Evolutionary conservation across 192 early-diverging fungal species (phyloP), one percentile per base, ranked within the genome.

Genomic region (Coemansia interrupta): DNA sequence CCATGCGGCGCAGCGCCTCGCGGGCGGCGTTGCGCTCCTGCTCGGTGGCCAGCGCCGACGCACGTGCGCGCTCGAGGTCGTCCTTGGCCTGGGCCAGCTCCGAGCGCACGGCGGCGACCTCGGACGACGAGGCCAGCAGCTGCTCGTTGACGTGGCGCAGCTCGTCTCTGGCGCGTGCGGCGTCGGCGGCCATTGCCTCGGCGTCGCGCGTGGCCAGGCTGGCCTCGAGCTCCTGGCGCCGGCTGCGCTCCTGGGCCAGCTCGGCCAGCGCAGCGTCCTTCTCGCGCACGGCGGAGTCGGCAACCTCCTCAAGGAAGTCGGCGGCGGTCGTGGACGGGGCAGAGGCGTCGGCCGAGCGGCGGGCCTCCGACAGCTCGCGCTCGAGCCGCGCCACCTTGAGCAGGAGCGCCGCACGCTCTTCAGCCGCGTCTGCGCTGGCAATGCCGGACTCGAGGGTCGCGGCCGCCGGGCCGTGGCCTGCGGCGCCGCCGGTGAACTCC

Each of bases 351-450:
- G 62, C 15, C 32, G 19, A 10, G 30, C 40, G 49, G 18, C 64
- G 20, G 0, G 61, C 67, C 24, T 80, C 83, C 9, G 60, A 56
- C 26, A 90, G 68, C 62, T 90, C 83, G 32, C 80, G 68, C 63
- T 91, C 85, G 15, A 90, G 78, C 32, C 85, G 81, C 17, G 77
- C 75, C 15, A 85, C 61, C 61, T 86, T 73, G 56, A 64, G 50
- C 53, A 73, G 66, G 66, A 86, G 61, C 19, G 61, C 57, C 2
- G 71, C 45, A 15, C 73, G 61, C 40, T 66, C 75, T 29, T 61
- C 70, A 12, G 68, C 73, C 19, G 57, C 69, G 46, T 74, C 50
- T 4, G 63, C 78, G 20, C 56, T 56, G 5, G 60, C 74, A 38
- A 70, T 52, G 46, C 75, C 70, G 1, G 45, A 52, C 45, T 58